A percentile compares a stretch with the other conserved stretches of the same genome.
These are phyloP conservation scores for Colletotrichum coccodes DNA, from an alignment of 2,329 filamentous ascomycete species.

Conservation along the genomic window DNA sequence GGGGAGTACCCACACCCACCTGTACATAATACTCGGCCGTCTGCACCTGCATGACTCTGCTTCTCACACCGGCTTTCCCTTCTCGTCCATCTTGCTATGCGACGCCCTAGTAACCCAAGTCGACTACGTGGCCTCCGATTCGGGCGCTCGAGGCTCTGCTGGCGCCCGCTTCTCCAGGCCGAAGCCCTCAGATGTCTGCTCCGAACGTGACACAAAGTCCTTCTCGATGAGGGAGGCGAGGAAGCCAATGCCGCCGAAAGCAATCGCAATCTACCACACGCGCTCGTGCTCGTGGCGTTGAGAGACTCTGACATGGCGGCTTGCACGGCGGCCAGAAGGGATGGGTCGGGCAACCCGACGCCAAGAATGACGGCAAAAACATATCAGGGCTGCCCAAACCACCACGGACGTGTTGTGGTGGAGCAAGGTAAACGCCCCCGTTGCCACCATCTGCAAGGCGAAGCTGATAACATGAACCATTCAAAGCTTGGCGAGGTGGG, in stretches of 20 bases:
- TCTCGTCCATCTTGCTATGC: no score
- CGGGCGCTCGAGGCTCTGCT: no score
- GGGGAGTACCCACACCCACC: no score
- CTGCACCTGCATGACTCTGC: no score
- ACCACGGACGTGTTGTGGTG: slow-evolving; percentile 40
- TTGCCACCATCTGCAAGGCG: slow-evolving; percentile 45
- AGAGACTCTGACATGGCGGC: slow-evolving; percentile 59
- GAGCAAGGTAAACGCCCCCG: slow-evolving; percentile 47
- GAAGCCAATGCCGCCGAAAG: slow-evolving; percentile 38
- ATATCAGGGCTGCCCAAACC: slow-evolving; percentile 50
- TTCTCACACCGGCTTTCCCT: no score
- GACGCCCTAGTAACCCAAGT: no score
- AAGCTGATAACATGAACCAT: slow-evolving; percentile 47
- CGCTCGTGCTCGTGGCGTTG: slow-evolving; percentile 49
- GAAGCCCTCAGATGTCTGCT: slow-evolving; percentile 21
- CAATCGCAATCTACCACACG: slow-evolving; percentile 44
- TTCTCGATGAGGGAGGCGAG: slow-evolving; percentile 37
- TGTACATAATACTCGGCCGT: no score
- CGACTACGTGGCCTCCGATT: no score
- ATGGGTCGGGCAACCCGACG: slow-evolving; percentile 54
- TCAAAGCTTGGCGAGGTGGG: slow-evolving; percentile 45
- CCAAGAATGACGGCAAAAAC: slow-evolving; percentile 51
- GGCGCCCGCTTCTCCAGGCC: not conserved
- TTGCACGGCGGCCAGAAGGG: slow-evolving; percentile 55
- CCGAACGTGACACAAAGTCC: slow-evolving; percentile 37